These are phyloP conservation scores for Xylona heveae DNA, from an alignment of 495 filamentous ascomycete species.

Conservation along the genomic window DNA sequence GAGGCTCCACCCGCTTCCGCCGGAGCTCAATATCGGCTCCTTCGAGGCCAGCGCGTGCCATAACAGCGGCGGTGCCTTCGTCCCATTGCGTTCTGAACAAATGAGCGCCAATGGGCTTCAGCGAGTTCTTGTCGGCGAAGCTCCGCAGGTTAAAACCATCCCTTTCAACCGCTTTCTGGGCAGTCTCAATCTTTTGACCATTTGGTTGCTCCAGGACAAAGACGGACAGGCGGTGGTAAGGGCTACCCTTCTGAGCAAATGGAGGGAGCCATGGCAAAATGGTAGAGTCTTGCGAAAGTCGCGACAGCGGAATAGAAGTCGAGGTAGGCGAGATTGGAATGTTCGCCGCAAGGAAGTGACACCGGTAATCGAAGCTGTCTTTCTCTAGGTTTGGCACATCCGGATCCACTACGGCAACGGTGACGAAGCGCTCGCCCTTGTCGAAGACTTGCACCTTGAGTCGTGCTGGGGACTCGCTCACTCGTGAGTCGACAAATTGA, in stretches of 20 bases:
- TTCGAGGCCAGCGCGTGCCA: slow-evolving; percentile 52
- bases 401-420: slow-evolving; percentile 66
- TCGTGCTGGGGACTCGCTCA: slow-evolving; percentile 47
- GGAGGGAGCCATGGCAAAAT: slow-evolving; percentile 70
- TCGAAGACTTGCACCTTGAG: slow-evolving; percentile 73
- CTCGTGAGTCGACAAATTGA: slow-evolving; percentile 45
- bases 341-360: slow-evolving; percentile 66
- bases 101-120: slow-evolving; percentile 58
- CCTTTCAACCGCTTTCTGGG: slow-evolving; percentile 31
- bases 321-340: slow-evolving; percentile 33
- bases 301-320: slow-evolving; percentile 27
- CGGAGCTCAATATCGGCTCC: slow-evolving; percentile 71
- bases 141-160: slow-evolving; percentile 51
- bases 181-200: slow-evolving; percentile 33
- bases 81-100: slow-evolving; percentile 87
- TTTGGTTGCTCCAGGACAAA: slow-evolving; percentile 66
- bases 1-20: slow-evolving; percentile 38
- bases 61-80: slow-evolving; percentile 61
- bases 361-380: slow-evolving; percentile 59
- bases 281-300: slow-evolving; percentile 29
- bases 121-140: slow-evolving; percentile 42
- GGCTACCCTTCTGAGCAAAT: slow-evolving; percentile 68
- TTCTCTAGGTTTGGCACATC: slow-evolving; percentile 67
- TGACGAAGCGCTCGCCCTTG: slow-evolving; percentile 56
- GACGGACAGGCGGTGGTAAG: slow-evolving; percentile 72